Base-by-base conservation (phyloP, 768 basidiomycete genomes). In the Boletus insuetus region DNA sequence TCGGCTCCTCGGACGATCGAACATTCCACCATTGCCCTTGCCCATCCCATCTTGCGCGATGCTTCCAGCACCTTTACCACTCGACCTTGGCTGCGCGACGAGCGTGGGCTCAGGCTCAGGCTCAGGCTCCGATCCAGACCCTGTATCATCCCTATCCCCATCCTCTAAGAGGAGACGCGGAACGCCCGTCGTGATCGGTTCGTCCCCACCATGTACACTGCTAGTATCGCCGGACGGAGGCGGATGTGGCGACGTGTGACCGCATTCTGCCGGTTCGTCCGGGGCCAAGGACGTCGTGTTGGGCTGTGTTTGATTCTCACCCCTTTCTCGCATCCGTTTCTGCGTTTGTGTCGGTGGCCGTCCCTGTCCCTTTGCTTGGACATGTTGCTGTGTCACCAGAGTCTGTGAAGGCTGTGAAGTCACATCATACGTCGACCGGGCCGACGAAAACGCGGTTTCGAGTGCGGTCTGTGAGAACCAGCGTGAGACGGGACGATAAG, bases 381-480 rank as follows among this genome's bases (percentile, higher is more conserved):
- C 20, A 13, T 26, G 14, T 3, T 43, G 57, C 50, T 34, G 56
- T 55, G 41, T 26, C 13, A 40, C 38, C 42, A 49, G 69, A 4
- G 67, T 53, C 42, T 64, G 69, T 2, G 62, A 47, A 26, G 53
- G 60, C 17, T 67, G 67, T 39, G 51, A 14, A 3, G 60, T 66
- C 22, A 93, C 74, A 34, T 84, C 79, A 61, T 79, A 97, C 0
- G 88, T 91, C 0, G 89, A 86, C n/a, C 91, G 76, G 0, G 83
- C 76, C 0, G 85, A 78, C 2, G 85, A 79, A 66, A 90, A 96
- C 17, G 79, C 64, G 7, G 75, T 71, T 64, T 94, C 90, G 13
- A 96, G 75, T 0, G 84, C 81, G 11, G 66, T 65, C 92, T 94
- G 46, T 37, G 40, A 48, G 42, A 37, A 3, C 3, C 7, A 44